Conservation (phyloP, 441 rosid genomes). For the Erysimum cheiri region DNA sequence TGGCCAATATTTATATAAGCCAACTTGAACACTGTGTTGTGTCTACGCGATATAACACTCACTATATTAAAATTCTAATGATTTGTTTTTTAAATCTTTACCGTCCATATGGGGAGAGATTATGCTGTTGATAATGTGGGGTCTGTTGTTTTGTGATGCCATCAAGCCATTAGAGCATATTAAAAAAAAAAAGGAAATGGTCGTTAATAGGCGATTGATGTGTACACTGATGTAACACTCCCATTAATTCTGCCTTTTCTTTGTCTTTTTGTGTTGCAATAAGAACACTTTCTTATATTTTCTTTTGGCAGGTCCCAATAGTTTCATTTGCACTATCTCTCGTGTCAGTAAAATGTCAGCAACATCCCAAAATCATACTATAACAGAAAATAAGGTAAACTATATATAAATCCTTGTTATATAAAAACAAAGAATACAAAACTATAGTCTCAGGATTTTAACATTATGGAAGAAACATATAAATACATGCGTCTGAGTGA, state of each 20-base stretch:
- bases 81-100: constrained; percentile 46
- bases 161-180: constrained; percentile 56
- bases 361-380: constrained; percentile 11
- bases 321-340: constrained; percentile 20
- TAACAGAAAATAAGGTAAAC: constrained; percentile 12
- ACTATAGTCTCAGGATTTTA: neutral
- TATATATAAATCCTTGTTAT: constrained; percentile 1
- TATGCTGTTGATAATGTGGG: constrained; percentile 53
- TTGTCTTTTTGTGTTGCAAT: constrained; percentile 40
- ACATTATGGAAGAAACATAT: neutral
- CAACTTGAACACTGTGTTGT: constrained; percentile 41
- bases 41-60: constrained; percentile 44
- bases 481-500: neutral
- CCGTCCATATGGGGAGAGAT: constrained; percentile 61
- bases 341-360: constrained; percentile 24
- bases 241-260: constrained; percentile 44
- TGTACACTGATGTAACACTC: constrained; percentile 52
- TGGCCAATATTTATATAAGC: constrained; percentile 40
- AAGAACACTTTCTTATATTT: constrained; percentile 43
- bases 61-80: constrained; percentile 44
- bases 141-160: constrained; percentile 65
- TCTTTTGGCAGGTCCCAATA: constrained; percentile 20
- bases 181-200: constrained; percentile 39
- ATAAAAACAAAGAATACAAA: neutral
- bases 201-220: constrained; percentile 50